phyloP scores from a whole-genome alignment of 2,329 filamentous ascomycete species.

The Zymoseptoria tritici region DNA sequence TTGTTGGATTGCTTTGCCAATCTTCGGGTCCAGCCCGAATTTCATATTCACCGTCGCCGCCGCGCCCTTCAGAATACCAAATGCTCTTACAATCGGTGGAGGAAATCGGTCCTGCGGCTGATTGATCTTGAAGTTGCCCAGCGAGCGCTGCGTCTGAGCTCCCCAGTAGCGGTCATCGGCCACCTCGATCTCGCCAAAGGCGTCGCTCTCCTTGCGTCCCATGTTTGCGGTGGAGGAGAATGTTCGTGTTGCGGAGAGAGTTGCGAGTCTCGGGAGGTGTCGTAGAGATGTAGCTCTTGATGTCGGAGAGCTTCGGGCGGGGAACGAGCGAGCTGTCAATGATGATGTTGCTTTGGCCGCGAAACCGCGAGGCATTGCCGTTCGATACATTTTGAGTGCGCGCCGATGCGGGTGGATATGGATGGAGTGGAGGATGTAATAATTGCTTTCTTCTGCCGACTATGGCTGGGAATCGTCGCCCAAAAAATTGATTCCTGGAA shows the following conservation, averaged over 20 bases:
- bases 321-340: constrained; percentile 6
- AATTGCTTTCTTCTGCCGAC: background rate
- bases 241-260: constrained; percentile 13
- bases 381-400: constrained; percentile 12
- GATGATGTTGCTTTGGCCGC: constrained; percentile 5
- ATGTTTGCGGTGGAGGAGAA: constrained; percentile 30
- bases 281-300: constrained; percentile 2
- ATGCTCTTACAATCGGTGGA: constrained; percentile 80
- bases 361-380: constrained; percentile 9
- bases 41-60: constrained; percentile 93
- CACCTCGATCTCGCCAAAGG: constrained; percentile 95
- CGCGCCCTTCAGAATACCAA: constrained; percentile 95
- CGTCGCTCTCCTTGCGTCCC: constrained; percentile 77
- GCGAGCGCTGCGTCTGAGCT: constrained; percentile 89
- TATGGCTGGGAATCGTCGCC: background rate
- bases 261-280: background rate
- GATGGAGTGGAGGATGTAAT: background rate
- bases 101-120: constrained; percentile 99
- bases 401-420: background rate
- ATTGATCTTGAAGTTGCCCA: constrained; percentile 98
- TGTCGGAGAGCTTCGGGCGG: constrained; percentile 10
- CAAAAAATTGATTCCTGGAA: background rate
- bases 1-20: constrained; percentile 89
- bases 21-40: constrained; percentile 82
- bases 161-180: constrained; percentile 95